These are phyloP conservation scores for Cruciata laevipes DNA, from an alignment of 257 asterid genomes.

Conservation along the genomic window DNA sequence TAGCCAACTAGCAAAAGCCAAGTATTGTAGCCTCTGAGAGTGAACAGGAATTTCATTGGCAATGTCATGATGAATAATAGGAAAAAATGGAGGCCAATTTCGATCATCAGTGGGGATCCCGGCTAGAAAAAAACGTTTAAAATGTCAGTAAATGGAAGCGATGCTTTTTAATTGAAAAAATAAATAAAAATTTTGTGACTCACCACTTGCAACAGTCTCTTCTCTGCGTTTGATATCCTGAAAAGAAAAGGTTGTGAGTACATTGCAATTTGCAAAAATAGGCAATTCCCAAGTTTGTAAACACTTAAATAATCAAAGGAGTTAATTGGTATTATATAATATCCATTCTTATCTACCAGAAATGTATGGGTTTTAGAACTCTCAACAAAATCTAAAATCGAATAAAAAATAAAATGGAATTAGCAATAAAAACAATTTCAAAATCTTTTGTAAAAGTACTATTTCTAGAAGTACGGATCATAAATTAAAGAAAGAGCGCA, in stretches of 20 bases:
- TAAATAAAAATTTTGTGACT: constrained; percentile 14
- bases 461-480: neutral
- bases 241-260: constrained; percentile 16
- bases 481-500: constrained; percentile 22
- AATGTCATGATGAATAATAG: constrained; percentile 57
- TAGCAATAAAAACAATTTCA: neutral
- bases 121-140: constrained; percentile 28
- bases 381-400: neutral
- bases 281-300: constrained; percentile 3
- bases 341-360: neutral
- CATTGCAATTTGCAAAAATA: constrained; percentile 7
- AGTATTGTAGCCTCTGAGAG: constrained; percentile 63
- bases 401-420: neutral
- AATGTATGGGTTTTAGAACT: neutral
- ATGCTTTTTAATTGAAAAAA: neutral
- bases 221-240: constrained; percentile 65
- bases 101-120: constrained; percentile 42
- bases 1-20: constrained; percentile 71
- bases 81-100: constrained; percentile 67
- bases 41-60: constrained; percentile 60
- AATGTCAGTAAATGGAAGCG: constrained; percentile 3
- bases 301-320: neutral
- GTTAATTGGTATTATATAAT: neutral
- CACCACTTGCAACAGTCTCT: constrained; percentile 57
- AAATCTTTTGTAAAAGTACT: neutral